Base-by-base conservation (phyloP, 768 basidiomycete genomes). In the Favolaschia claudopus region DNA sequence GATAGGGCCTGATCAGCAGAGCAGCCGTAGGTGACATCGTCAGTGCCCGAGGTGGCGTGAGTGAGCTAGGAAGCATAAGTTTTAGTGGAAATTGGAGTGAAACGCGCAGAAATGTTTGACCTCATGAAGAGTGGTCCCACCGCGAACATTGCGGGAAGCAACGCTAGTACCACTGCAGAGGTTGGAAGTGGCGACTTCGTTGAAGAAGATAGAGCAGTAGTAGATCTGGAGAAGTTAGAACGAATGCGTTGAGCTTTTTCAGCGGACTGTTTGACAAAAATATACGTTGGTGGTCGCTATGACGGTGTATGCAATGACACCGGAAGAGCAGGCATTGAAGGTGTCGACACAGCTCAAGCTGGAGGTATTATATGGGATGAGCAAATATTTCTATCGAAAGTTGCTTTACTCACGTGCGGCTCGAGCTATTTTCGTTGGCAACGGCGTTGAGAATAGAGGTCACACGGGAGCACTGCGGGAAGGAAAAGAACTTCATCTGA, bases 51-150 rank as follows among this genome's bases (percentile, higher is more conserved):
- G n/a, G 76, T 66, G 14, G 79, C 79, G 63, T 81, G 78, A 19
- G 79, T 80, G 48, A 82, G 69, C 78, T 78, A 54, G 24, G 9
- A 14, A 19, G 24, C 32, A 31, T 22, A 27, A 24, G 10, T 14
- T 7, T 10, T 22, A 22, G 24, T 42, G n/a, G 40, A 42, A 22
- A n/a, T n/a, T 13, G 13, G 20, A 20, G 25, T 27, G 15, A 9
- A 8, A 27, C 8, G 20, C 50, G 17, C 53, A 74, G n/a, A n/a
- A n/a, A n/a, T n/a, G n/a, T n/a, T n/a, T n/a, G n/a, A n/a, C 77
- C 73, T 82, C 80, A 58, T 83, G 80, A 22, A 83, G 74, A 45
- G 75, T 77, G 15, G 80, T 81, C 28, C 79, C 81, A 50, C 80
- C 80, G 49, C 81, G 79, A 59, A 79, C 68, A 66, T 79, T 80